These are phyloP conservation scores for Claviceps purpurea DNA, from an alignment of 2,329 filamentous ascomycete species.

Conservation along the genomic window DNA sequence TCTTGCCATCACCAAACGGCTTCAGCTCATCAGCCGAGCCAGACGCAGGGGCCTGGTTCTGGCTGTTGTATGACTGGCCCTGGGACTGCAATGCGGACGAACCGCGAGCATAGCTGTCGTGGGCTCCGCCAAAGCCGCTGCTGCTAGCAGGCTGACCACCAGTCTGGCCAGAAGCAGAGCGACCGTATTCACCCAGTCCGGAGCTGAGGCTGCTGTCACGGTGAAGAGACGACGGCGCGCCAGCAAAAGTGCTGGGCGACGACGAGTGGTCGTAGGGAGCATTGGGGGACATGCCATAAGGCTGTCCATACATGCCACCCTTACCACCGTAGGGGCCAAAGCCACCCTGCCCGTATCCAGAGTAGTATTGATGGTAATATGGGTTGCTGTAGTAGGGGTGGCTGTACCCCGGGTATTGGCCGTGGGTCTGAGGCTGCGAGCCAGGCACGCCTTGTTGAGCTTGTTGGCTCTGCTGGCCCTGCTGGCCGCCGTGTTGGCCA, in stretches of 20 bases:
- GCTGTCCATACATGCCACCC: slow-evolving; percentile 40
- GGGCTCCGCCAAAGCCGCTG: slow-evolving; percentile 37
- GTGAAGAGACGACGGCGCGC: slow-evolving; percentile 36
- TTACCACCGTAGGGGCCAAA: slow-evolving; percentile 42
- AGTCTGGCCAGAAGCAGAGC: slow-evolving; percentile 35
- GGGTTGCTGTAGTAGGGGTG: slow-evolving; percentile 50
- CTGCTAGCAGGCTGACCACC: slow-evolving; percentile 30
- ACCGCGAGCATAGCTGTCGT: slow-evolving; percentile 42
- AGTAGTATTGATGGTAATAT: slow-evolving; percentile 49
- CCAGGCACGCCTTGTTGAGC: slow-evolving; percentile 23
- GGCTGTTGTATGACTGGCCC: slow-evolving; percentile 38
- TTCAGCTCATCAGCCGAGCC: slow-evolving; percentile 41
- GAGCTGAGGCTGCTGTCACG: slow-evolving; percentile 36
- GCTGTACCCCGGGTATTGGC: slow-evolving; percentile 38
- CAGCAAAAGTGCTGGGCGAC: slow-evolving; percentile 38
- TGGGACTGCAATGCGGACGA: slow-evolving; percentile 42
- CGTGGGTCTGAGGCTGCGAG: slow-evolving; percentile 31
- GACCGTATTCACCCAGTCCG: slow-evolving; percentile 41
- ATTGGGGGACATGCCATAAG: slow-evolving; percentile 43
- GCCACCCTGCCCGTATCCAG: slow-evolving; percentile 39
- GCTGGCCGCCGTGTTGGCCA: slow-evolving; percentile 31
- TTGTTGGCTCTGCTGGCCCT: slow-evolving; percentile 18
- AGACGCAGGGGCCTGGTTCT: slow-evolving; percentile 31
- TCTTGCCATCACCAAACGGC: slow-evolving; percentile 44
- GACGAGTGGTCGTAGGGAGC: slow-evolving; percentile 43